Percentiles rank a stretch among this genome's conserved stretches.
Conservation (phyloP, 306 rosid genomes). For the Delonix regia region DNA sequence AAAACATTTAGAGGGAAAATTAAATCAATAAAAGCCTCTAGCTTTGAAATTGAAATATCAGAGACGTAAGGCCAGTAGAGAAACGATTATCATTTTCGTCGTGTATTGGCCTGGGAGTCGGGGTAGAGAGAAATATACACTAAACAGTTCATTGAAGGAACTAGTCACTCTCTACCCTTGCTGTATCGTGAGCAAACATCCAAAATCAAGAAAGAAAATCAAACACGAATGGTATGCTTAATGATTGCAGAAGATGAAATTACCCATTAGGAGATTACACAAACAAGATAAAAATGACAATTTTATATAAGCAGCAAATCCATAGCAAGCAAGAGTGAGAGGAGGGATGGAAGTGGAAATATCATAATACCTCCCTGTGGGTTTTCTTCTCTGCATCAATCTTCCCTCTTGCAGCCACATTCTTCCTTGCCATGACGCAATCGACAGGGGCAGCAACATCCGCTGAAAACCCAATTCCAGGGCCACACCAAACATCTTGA, state of each 20-base stretch:
- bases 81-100: neutral
- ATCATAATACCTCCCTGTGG: constrained; percentile 62
- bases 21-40: neutral
- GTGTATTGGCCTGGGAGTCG: neutral
- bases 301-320: constrained; percentile 7
- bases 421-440: constrained; percentile 71
- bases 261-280: neutral
- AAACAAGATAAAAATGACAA: neutral
- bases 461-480: constrained; percentile 83
- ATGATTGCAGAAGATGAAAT: constrained; percentile 20
- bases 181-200: neutral
- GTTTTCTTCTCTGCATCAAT: constrained; percentile 64
- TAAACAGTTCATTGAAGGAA: neutral
- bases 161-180: neutral
- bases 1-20: neutral
- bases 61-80: neutral
- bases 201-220: constrained; percentile 10
- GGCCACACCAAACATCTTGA: constrained; percentile 98
- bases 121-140: neutral
- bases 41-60: constrained; percentile 17
- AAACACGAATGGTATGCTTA: neutral
- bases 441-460: constrained; percentile 84
- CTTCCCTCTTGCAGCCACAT: constrained; percentile 66
- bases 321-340: neutral
- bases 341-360: neutral